These are phyloP conservation scores for Piromyces finnis DNA, from an alignment of 192 early-diverging fungal species.

Conservation along the genomic window DNA sequence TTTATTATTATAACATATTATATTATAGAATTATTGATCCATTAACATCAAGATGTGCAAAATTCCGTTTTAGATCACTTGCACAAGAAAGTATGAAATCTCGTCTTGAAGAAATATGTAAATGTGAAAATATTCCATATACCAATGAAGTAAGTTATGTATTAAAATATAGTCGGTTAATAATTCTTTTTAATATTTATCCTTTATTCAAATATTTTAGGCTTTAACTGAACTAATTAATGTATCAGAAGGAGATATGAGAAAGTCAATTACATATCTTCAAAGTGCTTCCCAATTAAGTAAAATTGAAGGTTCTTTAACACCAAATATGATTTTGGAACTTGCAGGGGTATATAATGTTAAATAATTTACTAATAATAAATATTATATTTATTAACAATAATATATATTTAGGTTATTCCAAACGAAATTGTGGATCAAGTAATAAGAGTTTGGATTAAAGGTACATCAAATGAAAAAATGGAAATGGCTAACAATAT, in stretches of 20 bases:
- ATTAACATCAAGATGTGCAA: constrained; percentile 79
- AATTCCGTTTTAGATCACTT: constrained; percentile 84
- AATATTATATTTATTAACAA: too few relatives aligned
- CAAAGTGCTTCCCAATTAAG: constrained; percentile 59
- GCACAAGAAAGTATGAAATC: constrained; percentile 32
- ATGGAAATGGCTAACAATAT: constrained; percentile 32
- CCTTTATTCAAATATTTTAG: too few relatives aligned
- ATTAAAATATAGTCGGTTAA: too few relatives aligned
- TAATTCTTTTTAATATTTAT: too few relatives aligned
- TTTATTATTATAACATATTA: too few relatives aligned
- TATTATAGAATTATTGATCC: constrained; percentile 83
- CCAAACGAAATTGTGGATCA: constrained; percentile 41
- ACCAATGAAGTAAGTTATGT: constrained; percentile 24
- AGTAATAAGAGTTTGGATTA: constrained; percentile 35
- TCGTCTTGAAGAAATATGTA: constrained; percentile 45
- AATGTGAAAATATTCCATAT: constrained; percentile 42
- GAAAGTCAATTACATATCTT: constrained; percentile 79
- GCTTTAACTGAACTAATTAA: constrained; percentile 46
- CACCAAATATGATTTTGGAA: constrained; percentile 39
- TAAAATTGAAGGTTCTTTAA: constrained; percentile 23
- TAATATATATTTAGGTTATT: too few relatives aligned
- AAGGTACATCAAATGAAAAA: constrained; percentile 20
- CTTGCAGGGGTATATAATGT: too few relatives aligned
- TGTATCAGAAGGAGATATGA: constrained; percentile 72
- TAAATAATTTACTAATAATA: too few relatives aligned